phyloP scores from a whole-genome alignment of 192 early-diverging fungal genomes.

The Backusella psychrophila region DNA sequence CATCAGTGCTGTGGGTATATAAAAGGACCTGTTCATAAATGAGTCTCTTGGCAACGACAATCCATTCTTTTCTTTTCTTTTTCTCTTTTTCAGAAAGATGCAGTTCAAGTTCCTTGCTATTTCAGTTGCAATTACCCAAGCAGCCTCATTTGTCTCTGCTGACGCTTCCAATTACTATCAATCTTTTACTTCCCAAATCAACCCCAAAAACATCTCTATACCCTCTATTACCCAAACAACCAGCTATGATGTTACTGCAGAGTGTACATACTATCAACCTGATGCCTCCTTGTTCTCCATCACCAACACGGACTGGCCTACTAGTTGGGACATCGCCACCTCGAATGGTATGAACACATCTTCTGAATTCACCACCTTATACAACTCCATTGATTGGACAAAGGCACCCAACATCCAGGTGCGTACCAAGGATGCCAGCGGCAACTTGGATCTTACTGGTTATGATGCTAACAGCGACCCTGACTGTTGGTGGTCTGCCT shows the following conservation, averaged over 20 bases:
- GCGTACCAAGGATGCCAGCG: conserved; percentile 18
- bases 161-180: background rate
- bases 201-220: conserved; percentile 23
- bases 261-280: conserved; percentile 24
- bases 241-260: conserved; percentile 16
- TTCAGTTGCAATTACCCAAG: conserved; percentile 19
- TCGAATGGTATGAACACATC: conserved; percentile 33
- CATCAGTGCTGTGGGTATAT: conserved; percentile 4
- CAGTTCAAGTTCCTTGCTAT: conserved; percentile 24
- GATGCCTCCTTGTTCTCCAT: conserved; percentile 17
- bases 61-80: background rate
- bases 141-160: background rate
- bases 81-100: conserved; percentile 19
- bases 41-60: background rate
- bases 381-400: conserved; percentile 42
- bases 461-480: conserved; percentile 12
- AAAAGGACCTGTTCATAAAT: background rate
- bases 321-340: conserved; percentile 27
- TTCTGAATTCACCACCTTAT: conserved; percentile 37
- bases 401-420: conserved; percentile 39
- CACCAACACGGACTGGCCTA: conserved; percentile 19
- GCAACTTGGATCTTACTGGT: conserved; percentile 16
- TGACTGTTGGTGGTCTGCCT: conserved; percentile 45
- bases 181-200: conserved; percentile 10
- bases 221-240: conserved; percentile 32